These are phyloP conservation scores for Talaromyces trachyspermus DNA, from an alignment of 495 filamentous ascomycete genomes.

Conservation along the genomic window DNA sequence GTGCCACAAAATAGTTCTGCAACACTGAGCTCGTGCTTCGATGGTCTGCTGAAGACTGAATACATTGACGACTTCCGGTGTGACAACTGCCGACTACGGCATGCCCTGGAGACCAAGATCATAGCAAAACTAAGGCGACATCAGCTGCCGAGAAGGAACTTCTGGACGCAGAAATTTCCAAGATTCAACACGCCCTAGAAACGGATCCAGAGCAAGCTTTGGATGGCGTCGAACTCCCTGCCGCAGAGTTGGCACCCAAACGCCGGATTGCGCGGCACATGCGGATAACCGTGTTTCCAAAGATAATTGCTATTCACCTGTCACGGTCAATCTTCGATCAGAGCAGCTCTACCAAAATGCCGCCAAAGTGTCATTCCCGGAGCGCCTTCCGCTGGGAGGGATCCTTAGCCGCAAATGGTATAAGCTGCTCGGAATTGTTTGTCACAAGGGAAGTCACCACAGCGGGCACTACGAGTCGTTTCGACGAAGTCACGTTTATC, in stretches of 20 bases:
- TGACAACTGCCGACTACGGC: constrained; percentile 80
- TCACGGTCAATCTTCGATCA: constrained; percentile 85
- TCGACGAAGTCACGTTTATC: constrained; percentile 69
- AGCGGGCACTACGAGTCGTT: constrained; percentile 98
- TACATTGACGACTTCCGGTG: constrained; percentile 96
- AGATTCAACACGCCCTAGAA: constrained; percentile 53
- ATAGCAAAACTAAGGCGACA: constrained; percentile 42
- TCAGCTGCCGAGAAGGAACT: constrained; percentile 39
- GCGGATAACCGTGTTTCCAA: constrained; percentile 78
- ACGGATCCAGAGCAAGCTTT: constrained; percentile 73
- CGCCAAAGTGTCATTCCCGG: constrained; percentile 88
- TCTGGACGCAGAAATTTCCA: constrained; percentile 48
- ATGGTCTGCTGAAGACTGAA: constrained; percentile 89
- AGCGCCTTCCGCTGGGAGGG: constrained; percentile 71
- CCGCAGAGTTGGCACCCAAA: constrained; percentile 63
- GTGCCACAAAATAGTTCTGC: constrained; percentile 73
- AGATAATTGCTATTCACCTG: constrained; percentile 83
- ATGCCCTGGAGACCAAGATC: constrained; percentile 53
- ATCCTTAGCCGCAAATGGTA: constrained; percentile 72
- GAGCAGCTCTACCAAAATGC: constrained; percentile 81
- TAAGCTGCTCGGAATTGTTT: constrained; percentile 79
- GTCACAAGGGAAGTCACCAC: constrained; percentile 91
- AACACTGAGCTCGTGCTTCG: constrained; percentile 70
- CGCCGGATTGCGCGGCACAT: constrained; percentile 79
- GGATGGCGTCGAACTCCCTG: constrained; percentile 66